These are phyloP conservation scores for Mycogone perniciosa DNA, from an alignment of 2,329 filamentous ascomycete genomes.

Conservation along the genomic window DNA sequence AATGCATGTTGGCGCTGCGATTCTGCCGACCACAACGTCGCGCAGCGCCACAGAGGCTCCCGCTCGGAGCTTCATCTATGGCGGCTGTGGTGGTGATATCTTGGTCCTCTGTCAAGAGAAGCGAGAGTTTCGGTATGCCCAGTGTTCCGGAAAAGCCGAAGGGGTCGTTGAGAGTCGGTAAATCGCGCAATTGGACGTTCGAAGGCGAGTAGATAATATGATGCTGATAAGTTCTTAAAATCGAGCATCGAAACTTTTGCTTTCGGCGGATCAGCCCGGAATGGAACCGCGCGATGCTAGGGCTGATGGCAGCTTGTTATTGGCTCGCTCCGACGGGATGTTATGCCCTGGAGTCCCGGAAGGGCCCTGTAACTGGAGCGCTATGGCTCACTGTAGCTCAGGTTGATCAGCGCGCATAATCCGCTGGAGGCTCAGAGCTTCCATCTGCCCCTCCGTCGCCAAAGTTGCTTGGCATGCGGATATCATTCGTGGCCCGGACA, in stretches of 20 bases:
- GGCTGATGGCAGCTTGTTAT: neutral
- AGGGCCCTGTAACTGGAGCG: neutral
- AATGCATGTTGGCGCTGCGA: slow-evolving; percentile 24
- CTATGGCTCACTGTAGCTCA: neutral
- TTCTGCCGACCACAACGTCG: slow-evolving; percentile 28
- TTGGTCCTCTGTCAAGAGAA: neutral
- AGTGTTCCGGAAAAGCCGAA: neutral
- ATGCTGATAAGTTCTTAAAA: neutral
- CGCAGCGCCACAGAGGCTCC: slow-evolving; percentile 44
- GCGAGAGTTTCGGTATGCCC: neutral
- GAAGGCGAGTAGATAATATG: slow-evolving; percentile 1
- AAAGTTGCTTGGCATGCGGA: neutral
- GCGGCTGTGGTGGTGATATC: neutral
- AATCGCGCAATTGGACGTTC: slow-evolving; percentile 3
- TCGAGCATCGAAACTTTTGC: slow-evolving; percentile 16
- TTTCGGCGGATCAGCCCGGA: slow-evolving; percentile 10
- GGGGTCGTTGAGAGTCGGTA: neutral
- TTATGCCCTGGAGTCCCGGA: neutral
- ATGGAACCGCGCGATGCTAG: neutral
- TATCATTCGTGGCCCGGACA: no score
- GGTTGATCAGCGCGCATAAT: neutral
- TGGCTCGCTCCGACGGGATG: neutral
- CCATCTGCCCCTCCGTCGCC: neutral
- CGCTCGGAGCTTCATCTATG: slow-evolving; percentile 46
- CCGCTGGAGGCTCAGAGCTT: no score